phyloP scores from a whole-genome alignment of 2,329 filamentous ascomycete species.

The Zymoseptoria crescenta region DNA sequence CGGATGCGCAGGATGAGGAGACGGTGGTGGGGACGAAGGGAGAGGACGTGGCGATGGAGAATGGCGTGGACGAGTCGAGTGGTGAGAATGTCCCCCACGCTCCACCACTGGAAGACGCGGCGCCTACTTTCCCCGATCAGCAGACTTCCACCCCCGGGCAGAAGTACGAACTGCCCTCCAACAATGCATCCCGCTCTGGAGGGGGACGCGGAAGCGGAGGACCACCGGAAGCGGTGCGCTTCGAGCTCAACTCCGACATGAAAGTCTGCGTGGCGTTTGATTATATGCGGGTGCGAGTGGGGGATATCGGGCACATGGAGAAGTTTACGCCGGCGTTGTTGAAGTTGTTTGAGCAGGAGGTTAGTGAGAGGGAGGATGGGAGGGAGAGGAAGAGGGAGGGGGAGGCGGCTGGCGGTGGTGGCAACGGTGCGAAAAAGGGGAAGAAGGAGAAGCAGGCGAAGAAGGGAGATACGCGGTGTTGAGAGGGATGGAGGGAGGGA shows the following conservation, averaged over 20 bases:
- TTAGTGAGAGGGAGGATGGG: conserved; percentile 18
- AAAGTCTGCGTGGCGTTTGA: conserved; percentile 69
- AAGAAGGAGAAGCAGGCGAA: conserved; percentile 9
- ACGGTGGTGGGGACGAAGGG: conserved; percentile 11
- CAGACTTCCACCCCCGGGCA: conserved; percentile 8
- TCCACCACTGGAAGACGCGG: conserved; percentile 18
- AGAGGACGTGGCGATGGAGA: conserved; percentile 2
- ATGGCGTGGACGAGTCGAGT: conserved; percentile 13
- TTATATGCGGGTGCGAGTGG: conserved; percentile 65
- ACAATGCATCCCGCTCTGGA: not conserved
- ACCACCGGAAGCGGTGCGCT: conserved; percentile 21
- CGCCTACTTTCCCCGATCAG: conserved; percentile 18
- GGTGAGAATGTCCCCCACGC: conserved; percentile 21
- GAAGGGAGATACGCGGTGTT: conserved; percentile 13
- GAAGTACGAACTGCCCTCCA: conserved; percentile 17
- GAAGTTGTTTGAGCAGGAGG: conserved; percentile 46
- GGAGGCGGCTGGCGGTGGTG: not conserved
- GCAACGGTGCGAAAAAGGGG: conserved; percentile 5
- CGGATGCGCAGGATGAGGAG: conserved; percentile 23
- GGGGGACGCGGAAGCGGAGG: not conserved
- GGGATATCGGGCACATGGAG: conserved; percentile 61
- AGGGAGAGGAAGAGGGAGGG: not conserved
- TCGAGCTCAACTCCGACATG: conserved; percentile 44
- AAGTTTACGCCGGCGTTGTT: conserved; percentile 54
- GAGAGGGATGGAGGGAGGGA: conserved; percentile 17